Conservation (phyloP, 2,329 filamentous ascomycete genomes). For the Hymenoscyphus linearis region DNA sequence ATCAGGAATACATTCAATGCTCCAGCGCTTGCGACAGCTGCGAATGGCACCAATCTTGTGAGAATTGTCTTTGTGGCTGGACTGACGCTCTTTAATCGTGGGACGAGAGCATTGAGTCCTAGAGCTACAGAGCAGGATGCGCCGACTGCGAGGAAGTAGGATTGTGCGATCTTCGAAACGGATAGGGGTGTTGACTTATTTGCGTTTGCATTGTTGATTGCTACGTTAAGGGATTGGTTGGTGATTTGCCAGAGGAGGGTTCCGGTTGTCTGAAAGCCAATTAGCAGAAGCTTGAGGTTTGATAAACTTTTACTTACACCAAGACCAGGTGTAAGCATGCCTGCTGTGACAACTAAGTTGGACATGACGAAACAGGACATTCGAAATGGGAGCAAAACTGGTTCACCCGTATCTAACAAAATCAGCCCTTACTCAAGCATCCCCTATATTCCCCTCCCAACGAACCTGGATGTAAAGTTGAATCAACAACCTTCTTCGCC, state of each 20-base stretch:
- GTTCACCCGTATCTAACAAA: slow-evolving; percentile 74
- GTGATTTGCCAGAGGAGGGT: slow-evolving; percentile 91
- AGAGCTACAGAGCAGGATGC: slow-evolving; percentile 92
- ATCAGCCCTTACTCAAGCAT: slow-evolving; percentile 10
- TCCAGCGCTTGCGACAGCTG: slow-evolving; percentile 86
- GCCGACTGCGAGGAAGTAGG: slow-evolving; percentile 85
- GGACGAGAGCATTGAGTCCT: slow-evolving; percentile 84
- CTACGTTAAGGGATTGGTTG: slow-evolving; percentile 97
- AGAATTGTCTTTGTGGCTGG: slow-evolving; percentile 73
- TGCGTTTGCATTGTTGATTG: slow-evolving; percentile 94
- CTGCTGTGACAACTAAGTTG: slow-evolving; percentile 89
- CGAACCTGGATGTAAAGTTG: slow-evolving; percentile 89
- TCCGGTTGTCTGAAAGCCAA: slow-evolving; percentile 59
- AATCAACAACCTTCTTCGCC: slow-evolving; percentile 96
- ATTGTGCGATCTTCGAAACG: slow-evolving; percentile 74
- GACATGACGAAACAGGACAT: slow-evolving; percentile 96
- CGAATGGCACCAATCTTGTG: slow-evolving; percentile 87
- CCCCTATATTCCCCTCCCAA: neutral
- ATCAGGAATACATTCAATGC: slow-evolving; percentile 95
- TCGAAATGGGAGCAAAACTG: slow-evolving; percentile 89
- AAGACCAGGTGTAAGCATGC: slow-evolving; percentile 92
- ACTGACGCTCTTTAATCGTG: slow-evolving; percentile 70
- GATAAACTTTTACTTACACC: slow-evolving; percentile 43
- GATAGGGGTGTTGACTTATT: slow-evolving; percentile 94
- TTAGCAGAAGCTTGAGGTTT: slow-evolving; percentile 7